Evolutionary conservation across 2,329 filamentous ascomycete genomes (phyloP), one percentile per base, ranked within the genome.

Genomic region (Fusarium oxysporum): DNA sequence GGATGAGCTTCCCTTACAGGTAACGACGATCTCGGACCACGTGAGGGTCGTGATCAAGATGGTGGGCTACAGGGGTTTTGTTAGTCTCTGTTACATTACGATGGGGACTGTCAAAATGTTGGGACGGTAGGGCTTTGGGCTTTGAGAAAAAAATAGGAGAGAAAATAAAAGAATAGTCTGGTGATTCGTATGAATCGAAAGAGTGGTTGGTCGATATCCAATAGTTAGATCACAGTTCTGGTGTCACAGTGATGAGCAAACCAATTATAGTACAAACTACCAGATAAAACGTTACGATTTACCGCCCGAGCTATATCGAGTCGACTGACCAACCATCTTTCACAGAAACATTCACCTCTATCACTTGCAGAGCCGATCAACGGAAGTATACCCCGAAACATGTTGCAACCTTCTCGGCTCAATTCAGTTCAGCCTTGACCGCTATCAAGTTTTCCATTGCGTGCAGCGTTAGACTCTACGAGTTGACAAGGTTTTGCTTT

Each of bases 1-100:
- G 74, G 75, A 71, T 55, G 63, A 77, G 75, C 72, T 77, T 76
- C 75, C 75, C 55, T 71, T 65, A 72, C 33, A 55, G 74, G 70
- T 62, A 77, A 76, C 70, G 60, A 59, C 61, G 57, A 74, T 63
- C 64, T 73, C 57, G 57, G 67, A 70, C 66, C 70, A 73, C 70
- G 70, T 73, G 70, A 72, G 70, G 60, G 53, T 69, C 50, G 35
- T 57, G 54, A 54, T 66, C 35, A 55, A 54, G 60, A 66, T 65
- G 64, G 60, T 64, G 60, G 60, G 60, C 35, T 40, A 41, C 66
- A 69, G 66, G 66, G 66, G 35, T 54, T 21, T 53, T 53, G 51
- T 45, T 68, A 58, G 58, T 35, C 45, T 45, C 30, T 25, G 65
- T 70, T 70, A 65, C 58, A 58, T 63, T 47, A 19, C 32, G 51